Conservation (phyloP, 2,329 filamentous ascomycete genomes). For the Hypoxylon sp. region DNA sequence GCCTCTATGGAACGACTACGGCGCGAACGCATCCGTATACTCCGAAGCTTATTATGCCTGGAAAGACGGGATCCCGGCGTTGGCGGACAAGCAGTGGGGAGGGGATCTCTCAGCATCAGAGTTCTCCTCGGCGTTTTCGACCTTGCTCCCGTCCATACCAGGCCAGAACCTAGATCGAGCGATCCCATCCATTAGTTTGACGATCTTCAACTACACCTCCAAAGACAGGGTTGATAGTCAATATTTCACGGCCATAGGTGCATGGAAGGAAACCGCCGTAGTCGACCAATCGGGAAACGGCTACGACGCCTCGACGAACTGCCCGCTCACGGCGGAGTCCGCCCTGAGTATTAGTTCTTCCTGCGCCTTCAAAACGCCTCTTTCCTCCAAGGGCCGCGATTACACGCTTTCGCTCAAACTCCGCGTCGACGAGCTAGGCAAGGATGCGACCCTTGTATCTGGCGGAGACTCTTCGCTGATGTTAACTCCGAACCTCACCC, state of each 20-base stretch:
- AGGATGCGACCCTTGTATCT: constrained; percentile 59
- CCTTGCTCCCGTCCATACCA: constrained; percentile 60
- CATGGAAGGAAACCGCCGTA: constrained; percentile 45
- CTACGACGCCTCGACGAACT: constrained; percentile 60
- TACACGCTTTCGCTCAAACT: constrained; percentile 68
- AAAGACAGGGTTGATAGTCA: not conserved
- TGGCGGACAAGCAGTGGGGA: constrained; percentile 69
- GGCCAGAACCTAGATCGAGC: constrained; percentile 66
- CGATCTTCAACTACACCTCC: constrained; percentile 56
- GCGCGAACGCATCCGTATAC: constrained; percentile 65
- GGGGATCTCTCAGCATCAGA: constrained; percentile 61
- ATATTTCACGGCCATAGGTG: constrained; percentile 11
- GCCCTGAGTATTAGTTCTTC: constrained; percentile 54
- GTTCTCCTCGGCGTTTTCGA: constrained; percentile 57
- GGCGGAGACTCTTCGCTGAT: constrained; percentile 62
- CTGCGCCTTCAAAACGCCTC: constrained; percentile 63
- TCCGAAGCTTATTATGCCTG: constrained; percentile 68
- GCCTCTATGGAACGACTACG: constrained; percentile 70
- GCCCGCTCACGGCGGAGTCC: constrained; percentile 49
- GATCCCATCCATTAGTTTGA: constrained; percentile 56
- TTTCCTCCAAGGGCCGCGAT: constrained; percentile 69
- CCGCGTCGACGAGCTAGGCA: constrained; percentile 51
- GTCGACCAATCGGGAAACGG: constrained; percentile 58
- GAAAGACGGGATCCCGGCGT: constrained; percentile 64
- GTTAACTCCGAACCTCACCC: constrained; percentile 57